phyloP scores from a whole-genome alignment of 768 basidiomycete genomes.

The Suillus variegatus region DNA sequence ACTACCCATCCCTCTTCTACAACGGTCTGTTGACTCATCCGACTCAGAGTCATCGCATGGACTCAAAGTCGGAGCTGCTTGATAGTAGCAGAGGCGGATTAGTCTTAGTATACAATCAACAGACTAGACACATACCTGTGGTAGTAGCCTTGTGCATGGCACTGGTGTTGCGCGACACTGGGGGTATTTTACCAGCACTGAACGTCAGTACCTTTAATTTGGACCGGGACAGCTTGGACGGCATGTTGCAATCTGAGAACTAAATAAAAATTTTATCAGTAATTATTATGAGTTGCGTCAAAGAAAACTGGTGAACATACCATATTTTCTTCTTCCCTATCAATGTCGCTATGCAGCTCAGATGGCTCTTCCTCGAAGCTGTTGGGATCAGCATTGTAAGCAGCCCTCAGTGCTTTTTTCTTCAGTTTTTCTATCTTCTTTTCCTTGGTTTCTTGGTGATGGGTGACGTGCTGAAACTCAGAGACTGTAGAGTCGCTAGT shows the following conservation, averaged over 20 bases:
- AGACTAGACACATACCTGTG: not conserved
- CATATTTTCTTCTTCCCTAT: not conserved
- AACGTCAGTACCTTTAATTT: not conserved
- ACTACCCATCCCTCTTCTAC: too few species aligned
- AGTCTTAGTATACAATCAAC: not conserved
- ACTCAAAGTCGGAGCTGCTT: not conserved
- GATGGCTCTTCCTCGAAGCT: not conserved
- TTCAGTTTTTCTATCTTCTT: not conserved
- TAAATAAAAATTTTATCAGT: not conserved
- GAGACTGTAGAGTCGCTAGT: not conserved
- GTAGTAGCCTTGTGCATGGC: not conserved
- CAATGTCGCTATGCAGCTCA: not conserved
- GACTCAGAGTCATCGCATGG: not conserved
- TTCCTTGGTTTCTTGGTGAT: not conserved
- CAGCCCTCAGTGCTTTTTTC: not conserved
- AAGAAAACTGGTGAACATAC: not conserved
- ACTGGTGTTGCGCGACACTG: not conserved
- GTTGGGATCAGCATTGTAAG: not conserved
- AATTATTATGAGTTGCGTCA: not conserved
- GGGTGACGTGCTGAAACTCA: not conserved
- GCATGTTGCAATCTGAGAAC: not conserved
- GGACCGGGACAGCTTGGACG: not conserved
- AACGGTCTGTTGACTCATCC: not conserved
- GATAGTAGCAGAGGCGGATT: not conserved
- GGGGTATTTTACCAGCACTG: not conserved